Base-by-base conservation (phyloP, 768 basidiomycete genomes). In the Gloeophyllum trabeum region DNA sequence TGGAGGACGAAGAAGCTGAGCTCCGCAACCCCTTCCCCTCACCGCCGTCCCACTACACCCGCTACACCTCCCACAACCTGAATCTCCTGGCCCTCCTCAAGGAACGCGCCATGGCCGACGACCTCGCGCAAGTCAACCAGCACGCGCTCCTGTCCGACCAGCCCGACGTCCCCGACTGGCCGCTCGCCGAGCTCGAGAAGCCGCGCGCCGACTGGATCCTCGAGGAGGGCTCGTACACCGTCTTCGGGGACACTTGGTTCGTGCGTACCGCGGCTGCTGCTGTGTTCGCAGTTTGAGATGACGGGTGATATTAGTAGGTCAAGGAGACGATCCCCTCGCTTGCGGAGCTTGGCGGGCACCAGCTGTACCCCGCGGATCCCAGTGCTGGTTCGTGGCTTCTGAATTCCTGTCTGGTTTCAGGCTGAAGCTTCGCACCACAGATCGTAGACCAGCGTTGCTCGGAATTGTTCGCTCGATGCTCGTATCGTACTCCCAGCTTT, bases 131-230 rank as follows among this genome's bases (percentile, higher is more conserved):
- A 21, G 51, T 61, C 21, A 69, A 71, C 47, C 87, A 88, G 51
- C 67, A 74, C 44, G 73, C 79, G 35, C 51, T 79, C 24, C 65
- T 90, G 30, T 60, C 70, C 5, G 89, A 87, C 63, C 80, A 89
- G 53, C 51, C 61, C 2, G 79, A 88, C 42, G 62, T 89, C 7
- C 87, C 88, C 5, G 75, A 85, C 16, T 89, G 84, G 85, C 71
- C 81, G 16, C 63, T 92, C 32, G 59, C 59, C 2, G 78, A 80
- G 48, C 70, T 94, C 6, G 84, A 91, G 55, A 89, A 83, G 60
- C 91, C 91, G 26, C 73, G 88, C 35, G 79, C 85, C 12, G 90
- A 92, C 53, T 92, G 90, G 89, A 84, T 94, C 40, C 67, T 87
- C 1, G 85, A 91, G 50, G 87, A 88, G 46, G 81, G 82, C 1